Evolutionary conservation across 495 filamentous ascomycete species (phyloP).

Genomic region (Penicillium manginii): DNA sequence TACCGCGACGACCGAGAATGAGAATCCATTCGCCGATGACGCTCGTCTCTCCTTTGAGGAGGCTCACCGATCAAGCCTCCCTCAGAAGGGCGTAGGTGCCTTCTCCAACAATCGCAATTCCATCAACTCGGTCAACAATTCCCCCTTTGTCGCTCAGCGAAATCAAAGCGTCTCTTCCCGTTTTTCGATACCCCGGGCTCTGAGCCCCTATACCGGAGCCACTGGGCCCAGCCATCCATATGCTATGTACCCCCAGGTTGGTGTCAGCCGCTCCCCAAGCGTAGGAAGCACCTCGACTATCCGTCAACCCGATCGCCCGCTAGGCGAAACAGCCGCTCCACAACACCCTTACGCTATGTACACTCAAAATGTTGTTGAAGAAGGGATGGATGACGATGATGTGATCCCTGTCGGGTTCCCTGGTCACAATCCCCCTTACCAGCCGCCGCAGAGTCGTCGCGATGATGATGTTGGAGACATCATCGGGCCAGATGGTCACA

Average conservation of each 20-base stretch:
- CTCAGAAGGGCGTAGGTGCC: conserved; percentile 42
- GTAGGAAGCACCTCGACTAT: conserved; percentile 64
- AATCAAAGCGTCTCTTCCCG: conserved; percentile 50
- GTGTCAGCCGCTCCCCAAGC: conserved; percentile 64
- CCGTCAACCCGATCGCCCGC: conserved; percentile 59
- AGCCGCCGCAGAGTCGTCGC: conserved; percentile 72
- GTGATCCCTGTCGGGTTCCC: conserved; percentile 76
- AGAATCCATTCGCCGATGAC: conserved; percentile 50
- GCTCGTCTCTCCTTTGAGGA: conserved; percentile 44
- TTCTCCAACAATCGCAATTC: conserved; percentile 40
- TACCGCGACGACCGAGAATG: conserved; percentile 34
- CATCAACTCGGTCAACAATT: conserved; percentile 36
- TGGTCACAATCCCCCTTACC: conserved; percentile 64
- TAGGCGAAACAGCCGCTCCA: conserved; percentile 68
- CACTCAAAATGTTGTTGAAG: conserved; percentile 70
- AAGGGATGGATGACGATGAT: conserved; percentile 44
- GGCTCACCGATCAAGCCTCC: conserved; percentile 42
- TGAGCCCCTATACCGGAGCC: conserved; percentile 58
- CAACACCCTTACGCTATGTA: conserved; percentile 89
- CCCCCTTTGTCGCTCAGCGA: conserved; percentile 38
- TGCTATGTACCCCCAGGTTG: conserved; percentile 58
- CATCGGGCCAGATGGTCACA: conserved; percentile 87
- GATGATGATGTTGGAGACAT: conserved; percentile 85
- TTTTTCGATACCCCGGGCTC: conserved; percentile 48
- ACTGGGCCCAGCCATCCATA: conserved; percentile 61